Base-by-base conservation (phyloP, 2,329 filamentous ascomycete species). In the Coccinonectria pachysandricola region DNA sequence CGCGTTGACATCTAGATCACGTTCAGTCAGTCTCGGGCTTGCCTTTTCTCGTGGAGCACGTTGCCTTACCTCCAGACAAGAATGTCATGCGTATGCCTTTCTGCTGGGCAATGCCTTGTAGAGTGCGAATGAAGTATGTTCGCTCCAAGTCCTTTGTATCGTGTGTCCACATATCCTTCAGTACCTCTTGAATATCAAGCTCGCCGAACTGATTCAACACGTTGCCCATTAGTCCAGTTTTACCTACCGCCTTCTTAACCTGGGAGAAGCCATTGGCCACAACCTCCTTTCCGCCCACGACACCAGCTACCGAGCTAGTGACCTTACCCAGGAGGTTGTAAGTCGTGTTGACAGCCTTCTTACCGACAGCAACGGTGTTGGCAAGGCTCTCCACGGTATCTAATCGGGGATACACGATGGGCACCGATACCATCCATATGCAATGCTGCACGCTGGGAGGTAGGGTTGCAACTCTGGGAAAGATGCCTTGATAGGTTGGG, bases 1-100 rank as follows among this genome's bases (percentile, higher is more conserved):
- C 45, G 77, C 81, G 54, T 88, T 91, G 52, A 96, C 88, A 47
- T 81, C 77, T 79, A 37, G 20, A 20, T 9, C 9, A 12, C 23
- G 41, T 50, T 42, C 46, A 41, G 22, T 24, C 52, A 12, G 13
- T 10, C 14, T 35, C 7, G 27, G 30, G 22, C 27, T 19, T 28
- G 14, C 12, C 12, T 13, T 12, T 10, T 12, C 9, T n/a, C n/a
- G 19, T 20, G 22, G 8, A 8, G 15, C 7, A 10, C 11, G 11
- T 25, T 7, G 24, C 42, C 70, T 54, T 58, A 78, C 75, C 81
- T 49, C 91, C 91, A 10, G 85, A 94, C 37, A 98, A 62, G 62
- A 98, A 96, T 2, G 87, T 95, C 82, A 98, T 95, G 23, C 91
- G 79, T 24, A 98, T 71, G 14, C 83, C 87, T 59, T 95, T 95